A percentile compares a stretch with the other conserved stretches of the same genome.
phyloP scores from a whole-genome alignment of 208 protist genomes.

The Wallacemonas sp. region DNA sequence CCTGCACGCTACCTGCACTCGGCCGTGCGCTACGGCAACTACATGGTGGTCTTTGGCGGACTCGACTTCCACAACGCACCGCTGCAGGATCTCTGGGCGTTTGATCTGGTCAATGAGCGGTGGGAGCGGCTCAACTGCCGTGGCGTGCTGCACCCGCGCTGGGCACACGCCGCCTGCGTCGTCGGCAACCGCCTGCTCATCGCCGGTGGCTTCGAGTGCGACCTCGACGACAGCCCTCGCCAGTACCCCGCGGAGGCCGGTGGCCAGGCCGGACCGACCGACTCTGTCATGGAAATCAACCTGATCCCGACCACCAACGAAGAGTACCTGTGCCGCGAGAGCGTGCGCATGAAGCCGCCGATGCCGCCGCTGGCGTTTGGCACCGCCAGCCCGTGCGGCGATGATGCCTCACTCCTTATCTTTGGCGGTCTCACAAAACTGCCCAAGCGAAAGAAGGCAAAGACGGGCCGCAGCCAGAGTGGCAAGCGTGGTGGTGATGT shows the following conservation, averaged over 20 bases:
- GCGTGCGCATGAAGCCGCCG: constrained; percentile 28
- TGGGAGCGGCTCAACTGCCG: constrained; percentile 69
- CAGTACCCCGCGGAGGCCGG: constrained; percentile 16
- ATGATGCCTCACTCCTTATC: constrained; percentile 74
- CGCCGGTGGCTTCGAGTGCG: constrained; percentile 62
- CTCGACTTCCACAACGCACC: constrained; percentile 72
- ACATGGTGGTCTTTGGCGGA: constrained; percentile 85
- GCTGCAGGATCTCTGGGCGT: constrained; percentile 74
- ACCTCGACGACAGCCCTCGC: constrained; percentile 35
- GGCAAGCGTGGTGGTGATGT: too few species aligned
- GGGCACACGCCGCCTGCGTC: constrained; percentile 66
- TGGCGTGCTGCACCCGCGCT: constrained; percentile 35
- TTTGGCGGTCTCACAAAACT: constrained; percentile 68
- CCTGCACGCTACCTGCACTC: constrained; percentile 69
- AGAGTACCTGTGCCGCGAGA: constrained; percentile 59
- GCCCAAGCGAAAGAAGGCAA: constrained; percentile 18
- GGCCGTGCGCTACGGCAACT: constrained; percentile 74
- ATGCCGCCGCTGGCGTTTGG: constrained; percentile 72
- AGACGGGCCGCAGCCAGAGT: not conserved
- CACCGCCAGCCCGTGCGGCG: constrained; percentile 61
- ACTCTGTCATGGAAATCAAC: constrained; percentile 57
- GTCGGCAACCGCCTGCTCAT: constrained; percentile 78
- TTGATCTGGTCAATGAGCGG: constrained; percentile 73
- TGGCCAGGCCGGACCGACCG: constrained; percentile 10
- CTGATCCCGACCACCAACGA: constrained; percentile 53